Percentiles rank a stretch among this genome's conserved stretches.
These are phyloP conservation scores for Mycosarcoma mackinlayi DNA, from an alignment of 1,284 basidiomycete genomes.

Conservation along the genomic window DNA sequence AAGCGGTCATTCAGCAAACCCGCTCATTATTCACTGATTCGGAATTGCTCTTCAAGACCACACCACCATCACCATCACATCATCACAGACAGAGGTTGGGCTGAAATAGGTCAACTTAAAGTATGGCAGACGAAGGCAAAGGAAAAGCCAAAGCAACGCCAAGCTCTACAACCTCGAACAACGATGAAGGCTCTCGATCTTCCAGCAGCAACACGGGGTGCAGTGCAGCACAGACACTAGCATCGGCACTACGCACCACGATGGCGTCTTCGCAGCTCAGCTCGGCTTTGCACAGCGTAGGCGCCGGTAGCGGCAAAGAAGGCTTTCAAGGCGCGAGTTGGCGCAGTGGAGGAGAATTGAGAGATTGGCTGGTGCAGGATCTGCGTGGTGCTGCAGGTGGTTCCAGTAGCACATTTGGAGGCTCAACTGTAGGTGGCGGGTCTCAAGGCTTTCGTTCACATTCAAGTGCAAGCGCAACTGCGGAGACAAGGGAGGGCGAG, in stretches of 20 bases:
- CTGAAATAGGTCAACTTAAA: too few relatives aligned
- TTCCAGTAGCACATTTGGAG: too few relatives aligned
- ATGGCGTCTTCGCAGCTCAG: conserved; percentile 38
- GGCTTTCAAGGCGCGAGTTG: conserved; percentile 1
- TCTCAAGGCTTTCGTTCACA: not conserved
- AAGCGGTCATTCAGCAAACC: too few relatives aligned
- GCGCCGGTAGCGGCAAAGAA: conserved; percentile 20
- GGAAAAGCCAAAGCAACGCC: conserved; percentile 36
- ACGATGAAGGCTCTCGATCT: too few relatives aligned
- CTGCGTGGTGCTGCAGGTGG: conserved; percentile 1
- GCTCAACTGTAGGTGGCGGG: too few relatives aligned
- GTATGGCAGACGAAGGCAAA: conserved; percentile 27
- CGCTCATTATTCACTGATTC: too few relatives aligned
- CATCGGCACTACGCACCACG: conserved; percentile 19
- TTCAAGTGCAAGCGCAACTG: not conserved
- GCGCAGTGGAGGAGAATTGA: conserved; percentile 6
- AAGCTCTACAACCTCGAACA: too few relatives aligned
- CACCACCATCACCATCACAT: not conserved
- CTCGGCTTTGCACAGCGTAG: conserved; percentile 20
- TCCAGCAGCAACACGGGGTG: not conserved
- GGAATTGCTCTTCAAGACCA: too few relatives aligned
- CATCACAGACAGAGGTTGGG: not conserved
- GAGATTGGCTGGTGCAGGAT: conserved; percentile 35
- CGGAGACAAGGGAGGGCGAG: not conserved
- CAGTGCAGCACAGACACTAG: conserved; percentile 21